A percentile compares a stretch with the other conserved stretches of the same genome.
Evolutionary conservation across 495 filamentous ascomycete species (phyloP).

Genomic region (Neurospora terricola): DNA sequence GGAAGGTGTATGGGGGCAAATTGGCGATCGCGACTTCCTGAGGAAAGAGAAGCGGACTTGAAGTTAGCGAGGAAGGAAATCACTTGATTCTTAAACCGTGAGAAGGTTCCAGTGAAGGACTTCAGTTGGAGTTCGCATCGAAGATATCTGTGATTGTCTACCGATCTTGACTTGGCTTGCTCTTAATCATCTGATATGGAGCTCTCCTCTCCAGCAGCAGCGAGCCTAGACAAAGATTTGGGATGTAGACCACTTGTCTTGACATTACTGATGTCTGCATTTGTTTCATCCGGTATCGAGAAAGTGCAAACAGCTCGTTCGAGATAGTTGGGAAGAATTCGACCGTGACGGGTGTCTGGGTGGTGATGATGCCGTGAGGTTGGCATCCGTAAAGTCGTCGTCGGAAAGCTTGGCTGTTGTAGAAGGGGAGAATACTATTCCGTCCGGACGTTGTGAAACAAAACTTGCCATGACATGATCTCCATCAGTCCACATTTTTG

Average conservation of each 20-base stretch:
- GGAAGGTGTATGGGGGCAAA: neutral
- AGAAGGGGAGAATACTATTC: neutral
- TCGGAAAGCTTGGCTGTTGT: neutral
- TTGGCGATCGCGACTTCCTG: neutral
- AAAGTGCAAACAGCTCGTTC: neutral
- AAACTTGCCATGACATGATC: fast-evolving
- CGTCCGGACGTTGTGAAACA: neutral
- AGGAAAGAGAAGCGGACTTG: neutral
- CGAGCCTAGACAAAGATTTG: neutral
- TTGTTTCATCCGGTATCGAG: neutral
- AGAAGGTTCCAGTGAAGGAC: neutral
- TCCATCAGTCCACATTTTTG: neutral
- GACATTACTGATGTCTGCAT: neutral
- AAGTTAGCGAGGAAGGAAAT: neutral
- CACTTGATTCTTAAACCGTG: neutral
- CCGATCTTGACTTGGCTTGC: neutral
- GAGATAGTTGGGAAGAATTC: neutral
- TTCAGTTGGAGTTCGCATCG: neutral
- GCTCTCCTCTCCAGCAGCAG: neutral
- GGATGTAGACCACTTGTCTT: neutral
- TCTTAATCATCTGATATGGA: neutral
- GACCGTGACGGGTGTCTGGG: neutral
- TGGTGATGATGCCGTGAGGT: neutral
- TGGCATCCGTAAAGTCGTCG: neutral
- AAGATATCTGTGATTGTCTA: neutral